Conservation (phyloP, 192 early-diverging fungal genomes). For the Backusella tuberculispora region DNA sequence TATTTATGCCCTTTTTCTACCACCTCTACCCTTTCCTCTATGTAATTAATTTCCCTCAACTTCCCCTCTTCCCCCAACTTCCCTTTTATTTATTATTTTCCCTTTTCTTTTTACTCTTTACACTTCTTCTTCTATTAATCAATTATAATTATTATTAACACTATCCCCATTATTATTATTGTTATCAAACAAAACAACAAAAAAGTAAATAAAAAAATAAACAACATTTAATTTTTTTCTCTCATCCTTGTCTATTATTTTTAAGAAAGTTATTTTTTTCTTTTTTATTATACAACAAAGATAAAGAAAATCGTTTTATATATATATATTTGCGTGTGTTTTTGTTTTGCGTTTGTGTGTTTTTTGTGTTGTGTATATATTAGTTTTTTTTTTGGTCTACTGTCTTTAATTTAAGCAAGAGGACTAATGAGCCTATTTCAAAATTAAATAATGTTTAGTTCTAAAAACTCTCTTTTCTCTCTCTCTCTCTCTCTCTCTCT, state of each 20-base stretch:
- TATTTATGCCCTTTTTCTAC: neutral
- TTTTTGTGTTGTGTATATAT: neutral
- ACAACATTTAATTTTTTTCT: neutral
- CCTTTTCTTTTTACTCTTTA: too few species aligned
- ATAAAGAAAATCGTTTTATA: too few species aligned
- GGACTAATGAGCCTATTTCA: conserved; percentile 34
- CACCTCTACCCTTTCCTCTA: neutral
- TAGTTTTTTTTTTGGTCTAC: neutral
- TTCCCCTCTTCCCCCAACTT: neutral
- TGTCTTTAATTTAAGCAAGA: conserved; percentile 26
- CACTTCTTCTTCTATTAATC: neutral
- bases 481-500: neutral
- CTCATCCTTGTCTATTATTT: too few species aligned
- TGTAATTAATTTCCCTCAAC: neutral
- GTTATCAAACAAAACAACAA: neutral
- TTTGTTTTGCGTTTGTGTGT: neutral
- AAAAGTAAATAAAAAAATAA: conserved; percentile 4
- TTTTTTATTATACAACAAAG: too few species aligned
- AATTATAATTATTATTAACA: neutral
- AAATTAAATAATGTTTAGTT: neutral
- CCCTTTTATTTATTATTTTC: neutral
- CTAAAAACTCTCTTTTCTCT: too few species aligned
- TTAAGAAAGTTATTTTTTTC: too few species aligned
- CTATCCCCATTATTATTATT: neutral
- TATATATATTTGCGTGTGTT: too few species aligned